Evolutionary conservation across 257 asterid genomes (phyloP), one percentile per base, ranked within the genome.

Genomic region (Plantago major): DNA sequence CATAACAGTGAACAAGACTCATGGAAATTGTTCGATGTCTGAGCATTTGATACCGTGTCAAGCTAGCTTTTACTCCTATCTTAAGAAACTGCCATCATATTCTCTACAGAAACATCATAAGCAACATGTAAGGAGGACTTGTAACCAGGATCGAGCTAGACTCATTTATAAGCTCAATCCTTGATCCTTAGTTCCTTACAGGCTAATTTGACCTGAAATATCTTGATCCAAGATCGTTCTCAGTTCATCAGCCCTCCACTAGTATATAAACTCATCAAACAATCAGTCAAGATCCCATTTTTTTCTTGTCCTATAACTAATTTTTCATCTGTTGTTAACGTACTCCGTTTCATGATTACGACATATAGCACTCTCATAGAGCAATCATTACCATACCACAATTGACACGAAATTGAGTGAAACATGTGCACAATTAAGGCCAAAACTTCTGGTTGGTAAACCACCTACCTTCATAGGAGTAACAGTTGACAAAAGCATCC

Each of bases 401-500:
- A 33, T 1, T 33, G 3, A 33, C 40, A 33, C 0, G 40, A 33
- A 7, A 33, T 1, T 33, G 40, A 33, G 40, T 33, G 8, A 33
- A 33, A 33, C 6, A 30, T 33, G 3, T 33, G 40, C 40, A 33
- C 40, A 33, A 1, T 33, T 33, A 33, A 33, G 28, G n/a, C n/a
- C 19, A 16, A 1, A 18, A 11, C 17, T 7, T 8, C 1, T 18
- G 11, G 37, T 12, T 11, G 28, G 9, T 54, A 26, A 10, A 11
- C 3, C 2, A 33, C 14, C 42, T 69, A 90, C 98, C 96, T 86
- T 91, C 98, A 30, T 88, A 86, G 9, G 90, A 75, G 80, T 79
- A 88, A 59, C 95, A 85, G 44, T 84, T 84, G 65, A 88, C 90
- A 2, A 85, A 82, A 67, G 98, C 90, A 75, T 91, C 96, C 64